Evolutionary conservation across 495 filamentous ascomycete species (phyloP), one percentile per base, ranked within the genome.

Genomic region (Symbiotaphrina buchneri): DNA sequence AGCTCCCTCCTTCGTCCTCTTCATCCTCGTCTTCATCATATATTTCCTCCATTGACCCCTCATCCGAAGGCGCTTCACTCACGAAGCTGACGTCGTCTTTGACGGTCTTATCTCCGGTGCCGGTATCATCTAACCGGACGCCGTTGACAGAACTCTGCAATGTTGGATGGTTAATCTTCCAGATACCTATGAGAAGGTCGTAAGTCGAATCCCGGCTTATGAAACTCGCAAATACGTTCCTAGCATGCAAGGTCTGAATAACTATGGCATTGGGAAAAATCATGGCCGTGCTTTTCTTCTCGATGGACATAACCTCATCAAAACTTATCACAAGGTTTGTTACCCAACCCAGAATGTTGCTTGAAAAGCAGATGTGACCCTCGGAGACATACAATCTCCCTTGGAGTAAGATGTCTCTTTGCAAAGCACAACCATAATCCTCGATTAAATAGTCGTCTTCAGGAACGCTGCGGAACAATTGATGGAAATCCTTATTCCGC

Each of bases 401-500:
- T 39, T 93, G 85, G 7, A 90, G 65, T 27, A 99, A 72, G 35
- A 99, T 99, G 46, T 99, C 87, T 31, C 80, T 69, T 47, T 99
- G 87, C 11, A 99, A 49, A 10, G 87, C 87, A 45, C 84, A 92
- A 45, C 90, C 93, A 47, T 94, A 99, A 49, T 99, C 87, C 46
- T 99, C 87, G 37, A 99, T 95, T 7, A 99, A 60, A 40, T 87
- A 94, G 47, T 99, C 87, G 41, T 95, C 87, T 36, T 99, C 87
- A 1, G 87, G 87, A 1, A 99, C 90, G 40, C 82, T 94, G 46
- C 79, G 74, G 59, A 99, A 99, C 11, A 91, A 53, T 27, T 67
- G 64, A 43, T 99, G 87, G 38, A 95, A 99, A 47, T 95, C 90
- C 18, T 80, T 61, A 48, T 99, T 99, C 17, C 87, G 70, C 53